These are phyloP conservation scores for Fusarium sulawesiense DNA, from an alignment of 2,329 filamentous ascomycete genomes.

Conservation along the genomic window DNA sequence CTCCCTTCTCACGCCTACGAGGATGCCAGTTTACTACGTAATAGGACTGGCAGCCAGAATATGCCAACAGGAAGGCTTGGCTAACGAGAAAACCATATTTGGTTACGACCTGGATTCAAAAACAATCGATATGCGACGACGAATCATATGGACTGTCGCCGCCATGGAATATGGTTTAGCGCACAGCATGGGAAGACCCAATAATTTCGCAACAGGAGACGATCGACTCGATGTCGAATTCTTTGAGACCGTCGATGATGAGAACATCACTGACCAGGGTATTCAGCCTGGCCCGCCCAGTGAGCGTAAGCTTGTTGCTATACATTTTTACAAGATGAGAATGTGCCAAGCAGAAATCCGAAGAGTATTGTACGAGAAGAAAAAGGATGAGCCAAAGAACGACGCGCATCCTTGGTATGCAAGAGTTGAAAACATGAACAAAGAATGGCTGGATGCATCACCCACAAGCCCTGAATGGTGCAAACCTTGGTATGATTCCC, in stretches of 20 bases:
- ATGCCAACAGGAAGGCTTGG: conserved; percentile 87
- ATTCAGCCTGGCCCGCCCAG: conserved; percentile 78
- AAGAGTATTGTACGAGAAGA: conserved; percentile 85
- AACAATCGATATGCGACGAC: conserved; percentile 88
- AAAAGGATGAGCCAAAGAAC: conserved; percentile 78
- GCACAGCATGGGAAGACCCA: conserved; percentile 87
- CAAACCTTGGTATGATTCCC: conserved; percentile 75
- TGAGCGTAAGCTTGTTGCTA: conserved; percentile 86
- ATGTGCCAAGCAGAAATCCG: conserved; percentile 89
- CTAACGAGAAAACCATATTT: conserved; percentile 88
- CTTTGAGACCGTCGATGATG: conserved; percentile 84
- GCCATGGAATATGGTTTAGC: conserved; percentile 91
- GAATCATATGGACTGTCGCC: conserved; percentile 87
- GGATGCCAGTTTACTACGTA: conserved; percentile 93
- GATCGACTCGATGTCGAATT: conserved; percentile 89
- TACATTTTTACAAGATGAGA: conserved; percentile 95
- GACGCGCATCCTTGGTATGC: conserved; percentile 90
- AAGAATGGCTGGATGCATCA: conserved; percentile 80
- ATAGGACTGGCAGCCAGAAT: conserved; percentile 88
- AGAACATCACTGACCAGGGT: conserved; percentile 81
- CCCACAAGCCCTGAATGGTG: conserved; percentile 79
- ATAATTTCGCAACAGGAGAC: conserved; percentile 82
- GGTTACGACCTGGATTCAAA: conserved; percentile 74
- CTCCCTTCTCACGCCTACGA: conserved; percentile 89
- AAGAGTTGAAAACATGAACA: conserved; percentile 81